Evolutionary conservation across 2,329 filamentous ascomycete species (phyloP).

Genomic region (Cladobotryum mycophilum): DNA sequence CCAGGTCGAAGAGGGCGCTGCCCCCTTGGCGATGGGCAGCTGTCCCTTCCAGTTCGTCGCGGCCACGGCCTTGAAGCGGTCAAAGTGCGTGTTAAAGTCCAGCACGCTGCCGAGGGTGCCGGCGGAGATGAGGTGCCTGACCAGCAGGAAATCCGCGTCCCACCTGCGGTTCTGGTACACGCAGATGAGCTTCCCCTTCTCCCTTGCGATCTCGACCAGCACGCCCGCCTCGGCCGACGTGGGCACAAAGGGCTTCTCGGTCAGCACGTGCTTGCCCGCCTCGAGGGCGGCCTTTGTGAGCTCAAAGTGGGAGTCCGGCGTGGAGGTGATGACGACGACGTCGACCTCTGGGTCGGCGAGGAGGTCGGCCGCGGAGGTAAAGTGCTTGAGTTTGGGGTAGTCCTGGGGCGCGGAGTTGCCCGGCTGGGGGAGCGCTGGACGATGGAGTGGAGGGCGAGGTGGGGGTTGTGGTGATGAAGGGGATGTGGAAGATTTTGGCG

Average conservation of each 20-base stretch:
- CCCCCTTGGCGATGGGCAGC: conserved; percentile 56
- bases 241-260: conserved; percentile 79
- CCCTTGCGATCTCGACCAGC: conserved; percentile 50
- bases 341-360: conserved; percentile 61
- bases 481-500: conserved; percentile 80
- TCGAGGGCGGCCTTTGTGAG: conserved; percentile 60
- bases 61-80: conserved; percentile 59
- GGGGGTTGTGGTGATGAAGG: conserved; percentile 59
- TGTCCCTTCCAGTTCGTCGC: conserved; percentile 61
- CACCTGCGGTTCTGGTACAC: conserved; percentile 75
- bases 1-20: conserved; percentile 67
- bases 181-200: conserved; percentile 48
- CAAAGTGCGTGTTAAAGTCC: conserved; percentile 76
- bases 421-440: conserved; percentile 63
- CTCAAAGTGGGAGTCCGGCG: conserved; percentile 63
- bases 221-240: conserved; percentile 60
- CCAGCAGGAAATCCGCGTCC: conserved; percentile 70
- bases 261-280: conserved; percentile 69
- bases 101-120: conserved; percentile 62
- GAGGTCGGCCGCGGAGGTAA: conserved; percentile 55
- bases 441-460: conserved; percentile 65
- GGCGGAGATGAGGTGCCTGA: conserved; percentile 54
- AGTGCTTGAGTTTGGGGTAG: conserved; percentile 59
- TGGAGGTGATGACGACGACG: conserved; percentile 64
- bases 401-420: conserved; percentile 63